phyloP scores from a whole-genome alignment of 257 asterid genomes.

The Osmanthus fragrans region DNA sequence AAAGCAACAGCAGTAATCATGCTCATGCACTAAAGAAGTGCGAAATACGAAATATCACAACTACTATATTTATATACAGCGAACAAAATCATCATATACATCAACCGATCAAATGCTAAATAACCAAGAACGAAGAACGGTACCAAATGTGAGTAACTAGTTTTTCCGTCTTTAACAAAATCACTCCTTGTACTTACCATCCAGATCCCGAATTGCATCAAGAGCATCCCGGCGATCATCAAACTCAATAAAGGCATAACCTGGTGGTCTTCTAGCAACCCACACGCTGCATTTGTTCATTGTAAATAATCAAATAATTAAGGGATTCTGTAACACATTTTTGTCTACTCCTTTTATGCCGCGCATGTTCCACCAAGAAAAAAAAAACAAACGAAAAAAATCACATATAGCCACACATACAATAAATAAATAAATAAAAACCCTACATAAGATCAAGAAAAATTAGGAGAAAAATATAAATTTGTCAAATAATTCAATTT shows the following conservation, averaged over 20 bases:
- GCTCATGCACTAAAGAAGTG: neutral
- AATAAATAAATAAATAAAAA: neutral
- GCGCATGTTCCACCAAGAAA: neutral
- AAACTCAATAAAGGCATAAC: constrained; percentile 65
- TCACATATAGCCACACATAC: neutral
- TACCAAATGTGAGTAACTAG: neutral
- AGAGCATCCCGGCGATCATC: constrained; percentile 58
- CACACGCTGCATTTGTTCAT: constrained; percentile 43
- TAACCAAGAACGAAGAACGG: neutral
- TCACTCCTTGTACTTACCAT: constrained; percentile 37
- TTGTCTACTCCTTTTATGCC: neutral
- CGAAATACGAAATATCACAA: neutral
- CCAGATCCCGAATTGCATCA: constrained; percentile 52
- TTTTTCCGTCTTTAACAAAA: neutral
- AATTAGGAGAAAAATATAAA: neutral
- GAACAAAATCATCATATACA: neutral
- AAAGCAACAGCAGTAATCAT: neutral
- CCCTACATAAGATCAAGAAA: neutral
- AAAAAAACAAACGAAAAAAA: neutral
- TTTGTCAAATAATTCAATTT: constrained; percentile 2
- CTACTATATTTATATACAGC: neutral
- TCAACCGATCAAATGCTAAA: neutral
- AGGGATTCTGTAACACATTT: neutral
- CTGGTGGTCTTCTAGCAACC: constrained; percentile 73
- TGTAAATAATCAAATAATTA: neutral